Base-by-base conservation (phyloP, 805 yeast genomes). In the Zygotorulaspora danielsina region DNA sequence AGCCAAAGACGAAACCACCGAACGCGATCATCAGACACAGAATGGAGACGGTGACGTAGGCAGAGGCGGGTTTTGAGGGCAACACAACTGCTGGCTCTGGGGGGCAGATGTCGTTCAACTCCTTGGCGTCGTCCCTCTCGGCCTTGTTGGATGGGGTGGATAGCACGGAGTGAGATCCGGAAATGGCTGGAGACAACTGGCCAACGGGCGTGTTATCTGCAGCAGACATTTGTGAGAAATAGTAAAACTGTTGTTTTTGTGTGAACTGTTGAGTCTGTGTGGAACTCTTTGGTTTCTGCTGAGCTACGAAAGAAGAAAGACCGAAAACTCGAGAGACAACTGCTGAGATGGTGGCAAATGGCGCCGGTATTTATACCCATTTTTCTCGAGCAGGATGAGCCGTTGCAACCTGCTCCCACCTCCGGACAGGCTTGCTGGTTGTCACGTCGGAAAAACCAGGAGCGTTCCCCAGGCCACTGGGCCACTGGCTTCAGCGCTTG, bases 1-100 rank as follows among this genome's bases (percentile, higher is more conserved):
- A 81, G 49, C 87, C 87, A 53, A 79, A 81, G 34, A 80, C 81
- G 78, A 78, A 75, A 42, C 59, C 59, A 51, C 59, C 59, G 42
- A 54, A 54, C 13, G 59, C 55, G 43, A 54, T 48, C 54, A 54
- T 49, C 27, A 52, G 31, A 52, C 57, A 54, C 32, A 80, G 79
- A 48, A 61, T 55, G 25, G 61, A 49, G 24, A 61, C 61, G 12
- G 50, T 39, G 11, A 53, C 10, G 43, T 59, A 63, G 3, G 55
- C 58, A 11, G 59, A 53, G 8, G 46, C 45, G 30, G 62, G 59
- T 38, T 60, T 59, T 12, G 53, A 53, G 42, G 64, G 47, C 21
- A 49, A 44, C 10, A 45, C 59, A 10, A 44, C 43, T 7, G 48
- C 46, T 29, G 48, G 48, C 21, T 22, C 44, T 39, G 34, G 38